phyloP scores from a whole-genome alignment of 1,139 yeast genomes.

The Geotrichum fermentans region DNA sequence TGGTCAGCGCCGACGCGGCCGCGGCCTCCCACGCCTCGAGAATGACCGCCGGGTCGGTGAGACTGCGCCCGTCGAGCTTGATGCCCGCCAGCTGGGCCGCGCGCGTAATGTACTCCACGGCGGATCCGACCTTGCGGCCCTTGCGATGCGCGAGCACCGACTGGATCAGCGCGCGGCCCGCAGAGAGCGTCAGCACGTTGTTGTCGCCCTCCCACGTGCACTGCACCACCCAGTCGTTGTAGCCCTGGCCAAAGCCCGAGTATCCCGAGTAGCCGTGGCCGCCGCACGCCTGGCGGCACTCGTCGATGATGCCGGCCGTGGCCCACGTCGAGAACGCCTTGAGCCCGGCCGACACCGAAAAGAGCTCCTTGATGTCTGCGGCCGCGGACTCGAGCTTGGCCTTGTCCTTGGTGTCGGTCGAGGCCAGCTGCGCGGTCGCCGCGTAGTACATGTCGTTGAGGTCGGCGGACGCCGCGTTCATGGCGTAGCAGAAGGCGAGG shows the following conservation, averaged over 20 bases:
- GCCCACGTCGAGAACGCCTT: conserved; percentile 86
- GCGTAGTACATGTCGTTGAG: conserved; percentile 46
- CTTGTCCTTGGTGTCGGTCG: conserved; percentile 30
- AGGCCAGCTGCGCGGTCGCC: conserved; percentile 50
- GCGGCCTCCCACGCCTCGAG: conserved; percentile 40
- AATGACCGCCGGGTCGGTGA: conserved; percentile 29
- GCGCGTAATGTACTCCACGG: conserved; percentile 24
- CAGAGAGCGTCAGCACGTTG: conserved; percentile 70
- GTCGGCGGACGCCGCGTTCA: conserved; percentile 66
- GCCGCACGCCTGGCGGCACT: conserved; percentile 85
- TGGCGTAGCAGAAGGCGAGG: conserved; percentile 67
- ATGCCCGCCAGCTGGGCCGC: conserved; percentile 25
- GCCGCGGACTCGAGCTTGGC: conserved; percentile 43
- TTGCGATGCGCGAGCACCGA: conserved; percentile 27
- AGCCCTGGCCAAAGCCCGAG: conserved; percentile 80
- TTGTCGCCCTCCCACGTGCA: conserved; percentile 97
- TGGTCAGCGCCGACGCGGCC: conserved; percentile 34
- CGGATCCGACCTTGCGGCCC: conserved; percentile 29
- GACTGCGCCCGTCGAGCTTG: conserved; percentile 25
- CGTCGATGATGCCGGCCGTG: conserved; percentile 67
- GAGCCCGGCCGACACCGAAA: conserved; percentile 76
- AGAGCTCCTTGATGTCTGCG: conserved; percentile 62
- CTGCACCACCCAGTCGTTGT: conserved; percentile 84
- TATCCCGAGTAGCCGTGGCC: conserved; percentile 88
- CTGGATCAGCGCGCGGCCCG: conserved; percentile 48